These are phyloP conservation scores for Durotheca rogersii DNA, from an alignment of 495 filamentous ascomycete species.

Conservation along the genomic window DNA sequence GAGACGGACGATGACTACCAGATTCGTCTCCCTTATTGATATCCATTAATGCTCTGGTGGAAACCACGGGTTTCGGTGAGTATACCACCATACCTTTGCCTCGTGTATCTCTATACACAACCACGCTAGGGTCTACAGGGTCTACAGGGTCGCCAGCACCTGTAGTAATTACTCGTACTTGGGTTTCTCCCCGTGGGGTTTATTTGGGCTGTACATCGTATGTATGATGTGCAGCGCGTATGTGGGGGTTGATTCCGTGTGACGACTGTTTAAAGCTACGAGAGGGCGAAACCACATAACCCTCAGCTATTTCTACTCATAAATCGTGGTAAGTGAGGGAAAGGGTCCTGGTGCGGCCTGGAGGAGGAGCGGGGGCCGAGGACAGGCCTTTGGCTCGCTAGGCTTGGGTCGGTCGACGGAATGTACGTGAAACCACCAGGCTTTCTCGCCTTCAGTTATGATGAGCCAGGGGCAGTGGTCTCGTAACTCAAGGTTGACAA, in stretches of 20 bases:
- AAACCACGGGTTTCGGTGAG: slow-evolving; percentile 16
- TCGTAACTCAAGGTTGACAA: too few species aligned
- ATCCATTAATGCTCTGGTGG: slow-evolving; percentile 6
- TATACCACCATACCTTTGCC: slow-evolving; percentile 22
- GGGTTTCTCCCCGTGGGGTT: background rate
- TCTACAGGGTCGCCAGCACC: background rate
- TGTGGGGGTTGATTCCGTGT: background rate
- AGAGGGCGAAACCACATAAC: background rate
- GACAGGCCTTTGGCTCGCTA: too few species aligned
- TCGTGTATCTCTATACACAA: slow-evolving; percentile 3
- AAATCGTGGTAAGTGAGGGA: too few species aligned
- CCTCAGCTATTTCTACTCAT: background rate
- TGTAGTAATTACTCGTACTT: slow-evolving; percentile 3
- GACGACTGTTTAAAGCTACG: background rate
- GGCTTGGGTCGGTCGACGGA: background rate
- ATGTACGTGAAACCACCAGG: background rate
- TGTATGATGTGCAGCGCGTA: too few species aligned
- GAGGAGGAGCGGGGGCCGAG: background rate
- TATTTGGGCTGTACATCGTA: background rate
- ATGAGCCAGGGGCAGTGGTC: too few species aligned
- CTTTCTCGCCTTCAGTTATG: too few species aligned
- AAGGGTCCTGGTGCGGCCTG: background rate
- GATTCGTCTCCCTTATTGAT: background rate
- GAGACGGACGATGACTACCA: slow-evolving; percentile 20
- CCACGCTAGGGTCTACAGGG: slow-evolving; percentile 6